These are phyloP conservation scores for Peronospora farinosa DNA, from an alignment of 352 stramenopile genomes.

Conservation along the genomic window DNA sequence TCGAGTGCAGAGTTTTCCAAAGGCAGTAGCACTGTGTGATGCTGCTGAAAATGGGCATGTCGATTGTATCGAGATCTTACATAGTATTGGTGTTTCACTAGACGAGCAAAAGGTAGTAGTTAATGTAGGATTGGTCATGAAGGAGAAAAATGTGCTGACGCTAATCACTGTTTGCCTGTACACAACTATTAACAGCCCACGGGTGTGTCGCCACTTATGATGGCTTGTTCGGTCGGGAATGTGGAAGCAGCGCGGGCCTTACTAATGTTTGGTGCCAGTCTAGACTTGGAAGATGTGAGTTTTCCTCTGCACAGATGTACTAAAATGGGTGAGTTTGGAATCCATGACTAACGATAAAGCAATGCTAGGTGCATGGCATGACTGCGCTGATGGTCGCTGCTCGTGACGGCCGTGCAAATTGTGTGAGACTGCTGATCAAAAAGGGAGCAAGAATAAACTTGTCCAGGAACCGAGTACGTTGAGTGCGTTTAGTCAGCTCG, in stretches of 20 bases:
- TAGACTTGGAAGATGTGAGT: constrained; percentile 78
- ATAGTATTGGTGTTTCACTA: constrained; percentile 71
- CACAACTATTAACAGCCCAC: constrained; percentile 46
- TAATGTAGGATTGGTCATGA: not conserved
- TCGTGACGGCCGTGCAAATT: constrained; percentile 56
- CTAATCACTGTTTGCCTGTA: constrained; percentile 3
- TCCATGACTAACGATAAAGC: constrained; percentile 7
- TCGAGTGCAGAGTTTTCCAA: constrained; percentile 51
- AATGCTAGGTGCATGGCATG: constrained; percentile 66
- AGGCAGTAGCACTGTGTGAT: constrained; percentile 74
- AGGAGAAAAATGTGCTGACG: constrained; percentile 3
- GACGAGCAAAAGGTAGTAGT: constrained; percentile 78
- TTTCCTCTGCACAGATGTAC: not conserved
- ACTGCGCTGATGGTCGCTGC: constrained; percentile 79
- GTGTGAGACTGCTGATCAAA: constrained; percentile 65
- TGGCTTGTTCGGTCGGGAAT: constrained; percentile 81
- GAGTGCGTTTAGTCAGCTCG: not conserved
- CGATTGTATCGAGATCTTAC: constrained; percentile 76
- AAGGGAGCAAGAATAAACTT: constrained; percentile 80
- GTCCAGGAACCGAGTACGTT: constrained; percentile 69
- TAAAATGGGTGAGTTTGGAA: not conserved
- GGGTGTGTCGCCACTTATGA: constrained; percentile 75
- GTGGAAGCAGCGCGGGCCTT: constrained; percentile 72
- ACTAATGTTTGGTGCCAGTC: constrained; percentile 78
- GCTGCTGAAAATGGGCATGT: constrained; percentile 76